A percentile compares a stretch with the other conserved stretches of the same genome.
phyloP scores from a whole-genome alignment of 2,329 filamentous ascomycete species.

The Hypomyces rosellus region DNA sequence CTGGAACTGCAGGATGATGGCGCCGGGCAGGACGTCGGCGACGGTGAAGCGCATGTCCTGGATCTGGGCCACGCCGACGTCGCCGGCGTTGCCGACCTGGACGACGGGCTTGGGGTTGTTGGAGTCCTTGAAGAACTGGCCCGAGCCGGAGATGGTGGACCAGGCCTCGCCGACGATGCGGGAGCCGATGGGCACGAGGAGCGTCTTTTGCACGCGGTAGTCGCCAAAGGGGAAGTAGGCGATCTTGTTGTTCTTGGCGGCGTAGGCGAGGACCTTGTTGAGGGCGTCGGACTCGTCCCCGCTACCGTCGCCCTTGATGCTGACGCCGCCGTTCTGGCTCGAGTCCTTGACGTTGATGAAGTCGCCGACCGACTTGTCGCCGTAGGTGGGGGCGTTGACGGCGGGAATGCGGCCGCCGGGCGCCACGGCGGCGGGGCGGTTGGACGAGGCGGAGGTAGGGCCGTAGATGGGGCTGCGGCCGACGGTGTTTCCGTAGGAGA shows the following conservation, averaged over 20 bases:
- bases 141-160: constrained; percentile 42
- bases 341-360: constrained; percentile 34
- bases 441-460: constrained; percentile 21
- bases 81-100: constrained; percentile 42
- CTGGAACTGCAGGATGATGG: constrained; percentile 42
- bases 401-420: constrained; percentile 32
- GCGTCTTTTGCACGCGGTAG: constrained; percentile 22
- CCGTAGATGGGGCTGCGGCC: constrained; percentile 34
- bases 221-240: constrained; percentile 24
- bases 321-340: constrained; percentile 21
- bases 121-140: constrained; percentile 37
- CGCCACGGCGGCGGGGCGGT: constrained; percentile 28
- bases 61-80: constrained; percentile 44
- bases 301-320: constrained; percentile 32
- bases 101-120: constrained; percentile 42
- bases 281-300: constrained; percentile 32
- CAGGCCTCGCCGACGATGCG: constrained; percentile 51
- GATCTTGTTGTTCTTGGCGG: constrained; percentile 25
- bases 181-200: constrained; percentile 32
- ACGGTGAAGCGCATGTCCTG: constrained; percentile 48
- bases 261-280: constrained; percentile 32
- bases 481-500: constrained; percentile 38
- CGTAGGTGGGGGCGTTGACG: constrained; percentile 34
- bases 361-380: constrained; percentile 22
- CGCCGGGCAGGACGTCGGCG: constrained; percentile 35